Base-by-base conservation (phyloP, 805 yeast species). In the Zygosaccharomyces rouxii region DNA sequence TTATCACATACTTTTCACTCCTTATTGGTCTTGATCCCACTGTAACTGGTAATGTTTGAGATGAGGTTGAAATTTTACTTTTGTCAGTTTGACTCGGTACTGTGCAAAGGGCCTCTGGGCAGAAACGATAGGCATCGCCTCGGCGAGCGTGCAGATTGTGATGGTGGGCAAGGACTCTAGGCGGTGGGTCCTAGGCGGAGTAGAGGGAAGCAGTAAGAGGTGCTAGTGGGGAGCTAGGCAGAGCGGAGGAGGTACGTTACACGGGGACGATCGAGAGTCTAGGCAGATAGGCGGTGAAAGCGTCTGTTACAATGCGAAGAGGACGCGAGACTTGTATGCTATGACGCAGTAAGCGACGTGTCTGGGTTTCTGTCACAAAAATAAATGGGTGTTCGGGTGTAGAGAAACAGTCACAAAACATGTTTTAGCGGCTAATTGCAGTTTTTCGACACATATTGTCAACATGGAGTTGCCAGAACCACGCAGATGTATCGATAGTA, bases 1-100 rank as follows among this genome's bases (percentile, higher is more conserved):
- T 16, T 38, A 29, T 41, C 44, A 41, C 44, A 41, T 41, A 41
- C 44, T 41, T 41, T 41, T 41, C 26, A 41, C 44, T 41, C 44
- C 31, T 33, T 41, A 33, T 41, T 41, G 25, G 25, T 41, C 28
- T 41, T 41, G 26, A n/a, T 19, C 21, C 35, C 23, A 29, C 37
- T 33, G 37, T 33, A 33, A 33, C 37, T 14, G 26, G n/a, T 7
- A 18, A n/a, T 28, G n/a, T 13, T 29, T 19, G 16, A 29, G 44
- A 41, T 41, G 44, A 29, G 44, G 26, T 29, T 41, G 44, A 41
- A 41, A 41, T 41, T 29, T 41, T 30, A 40, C 23, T 41, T 33
- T 41, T 41, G 44, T 41, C 35, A 41, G 44, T 41, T 29, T 29
- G 44, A 41, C 26, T 41, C 44, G 37, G 44, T 18, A 14, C 18